A percentile compares a stretch with the other conserved stretches of the same genome.
phyloP scores from a whole-genome alignment of 768 basidiomycete species.

The Panellus pusillus region DNA sequence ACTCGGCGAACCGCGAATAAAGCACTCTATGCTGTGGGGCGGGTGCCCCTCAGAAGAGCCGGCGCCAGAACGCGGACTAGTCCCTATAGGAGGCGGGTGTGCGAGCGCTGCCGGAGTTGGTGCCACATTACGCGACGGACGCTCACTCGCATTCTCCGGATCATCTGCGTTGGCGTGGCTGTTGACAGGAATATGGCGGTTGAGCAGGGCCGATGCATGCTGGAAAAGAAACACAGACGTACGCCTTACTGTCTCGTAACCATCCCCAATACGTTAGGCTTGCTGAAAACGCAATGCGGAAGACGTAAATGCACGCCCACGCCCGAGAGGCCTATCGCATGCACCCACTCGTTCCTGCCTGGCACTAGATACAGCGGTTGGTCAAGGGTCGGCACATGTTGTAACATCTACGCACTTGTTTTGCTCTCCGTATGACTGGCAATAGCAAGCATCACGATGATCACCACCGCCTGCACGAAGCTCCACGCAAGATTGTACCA shows the following conservation, averaged over 20 bases:
- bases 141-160: constrained; percentile 4
- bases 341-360: constrained; percentile 46
- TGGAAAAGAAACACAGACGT: background rate
- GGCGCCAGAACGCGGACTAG: background rate
- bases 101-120: background rate
- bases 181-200: no score
- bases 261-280: constrained; percentile 52
- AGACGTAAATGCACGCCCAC: constrained; percentile 59
- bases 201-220: background rate
- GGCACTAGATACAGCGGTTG: constrained; percentile 11
- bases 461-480: constrained; percentile 51
- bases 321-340: constrained; percentile 55
- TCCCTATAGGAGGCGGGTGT: background rate
- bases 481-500: constrained; percentile 46
- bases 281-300: constrained; percentile 44
- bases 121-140: background rate
- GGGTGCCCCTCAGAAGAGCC: constrained; percentile 20
- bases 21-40: constrained; percentile 28
- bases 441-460: constrained; percentile 46
- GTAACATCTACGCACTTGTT: constrained; percentile 19
- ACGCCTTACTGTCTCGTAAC: constrained; percentile 31
- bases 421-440: constrained; percentile 46
- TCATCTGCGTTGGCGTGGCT: constrained; percentile 13
- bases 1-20: constrained; percentile 40
- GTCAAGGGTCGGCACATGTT: background rate